Evolutionary conservation across 176 grass and related monocot genomes (phyloP).

Genomic region (Ananas comosus): DNA sequence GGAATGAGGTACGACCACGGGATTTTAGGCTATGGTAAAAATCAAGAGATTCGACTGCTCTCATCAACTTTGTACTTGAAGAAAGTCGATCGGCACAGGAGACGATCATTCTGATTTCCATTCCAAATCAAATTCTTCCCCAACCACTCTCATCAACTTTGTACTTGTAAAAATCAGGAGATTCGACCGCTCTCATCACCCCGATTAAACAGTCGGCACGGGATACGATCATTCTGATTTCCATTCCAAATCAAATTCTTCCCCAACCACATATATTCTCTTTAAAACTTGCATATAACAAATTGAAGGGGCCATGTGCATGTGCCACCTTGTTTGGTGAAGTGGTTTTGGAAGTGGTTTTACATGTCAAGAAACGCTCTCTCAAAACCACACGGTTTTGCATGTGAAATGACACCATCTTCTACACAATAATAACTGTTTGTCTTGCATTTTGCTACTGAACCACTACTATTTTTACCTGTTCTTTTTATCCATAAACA

Average conservation of each 20-base stretch:
- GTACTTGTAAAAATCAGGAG: too few relatives aligned
- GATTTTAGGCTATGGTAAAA: too few relatives aligned
- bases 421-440: neutral
- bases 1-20: too few relatives aligned
- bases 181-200: too few relatives aligned
- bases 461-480: neutral
- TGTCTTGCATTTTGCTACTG: neutral
- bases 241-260: too few relatives aligned
- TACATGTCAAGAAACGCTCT: neutral
- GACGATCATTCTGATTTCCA: too few relatives aligned
- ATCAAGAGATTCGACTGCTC: too few relatives aligned
- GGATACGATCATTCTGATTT: too few relatives aligned
- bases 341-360: slow-evolving; percentile 1
- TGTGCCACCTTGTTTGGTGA: neutral
- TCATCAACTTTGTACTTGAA: too few relatives aligned
- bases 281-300: neutral
- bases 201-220: neutral
- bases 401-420: neutral
- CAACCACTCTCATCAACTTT: too few relatives aligned
- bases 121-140: too few relatives aligned
- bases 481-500: neutral
- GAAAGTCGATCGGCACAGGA: too few relatives aligned
- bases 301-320: neutral
- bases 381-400: neutral
- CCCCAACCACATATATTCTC: neutral